Percentiles rank a stretch among this genome's conserved stretches.
These are phyloP conservation scores for Calonectria pseudoreteaudii DNA, from an alignment of 2,329 filamentous ascomycete species.

Conservation along the genomic window DNA sequence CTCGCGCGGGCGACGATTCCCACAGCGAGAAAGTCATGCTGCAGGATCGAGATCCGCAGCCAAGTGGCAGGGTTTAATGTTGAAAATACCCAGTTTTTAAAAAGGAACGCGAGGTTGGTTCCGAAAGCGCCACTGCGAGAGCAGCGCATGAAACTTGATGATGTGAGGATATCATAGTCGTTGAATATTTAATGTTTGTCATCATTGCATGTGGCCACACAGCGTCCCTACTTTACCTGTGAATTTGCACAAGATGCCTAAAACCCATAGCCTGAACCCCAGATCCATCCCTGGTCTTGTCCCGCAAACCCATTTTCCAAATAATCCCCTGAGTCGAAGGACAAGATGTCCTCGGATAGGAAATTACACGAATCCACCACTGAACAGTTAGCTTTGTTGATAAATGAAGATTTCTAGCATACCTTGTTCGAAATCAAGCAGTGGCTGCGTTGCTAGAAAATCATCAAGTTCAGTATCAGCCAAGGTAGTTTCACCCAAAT, in stretches of 20 bases:
- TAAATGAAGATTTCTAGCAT: neutral
- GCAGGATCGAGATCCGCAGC: conserved; percentile 30
- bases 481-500: neutral
- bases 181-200: neutral
- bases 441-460: neutral
- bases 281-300: conserved; percentile 29
- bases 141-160: neutral
- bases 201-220: neutral
- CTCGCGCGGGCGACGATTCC: conserved; percentile 31
- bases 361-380: neutral
- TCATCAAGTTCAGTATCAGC: neutral
- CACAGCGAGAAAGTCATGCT: conserved; percentile 28
- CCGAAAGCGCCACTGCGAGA: neutral
- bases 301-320: conserved; percentile 8
- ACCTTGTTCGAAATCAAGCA: neutral
- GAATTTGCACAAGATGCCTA: neutral
- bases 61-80: conserved; percentile 28
- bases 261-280: conserved; percentile 5
- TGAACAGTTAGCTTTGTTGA: neutral
- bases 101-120: neutral
- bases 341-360: neutral
- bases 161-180: neutral
- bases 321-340: neutral
- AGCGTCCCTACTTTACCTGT: no score
- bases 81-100: neutral